These are phyloP conservation scores for Irineochytrium annulatum DNA, from an alignment of 192 early-diverging fungal genomes.

Conservation along the genomic window DNA sequence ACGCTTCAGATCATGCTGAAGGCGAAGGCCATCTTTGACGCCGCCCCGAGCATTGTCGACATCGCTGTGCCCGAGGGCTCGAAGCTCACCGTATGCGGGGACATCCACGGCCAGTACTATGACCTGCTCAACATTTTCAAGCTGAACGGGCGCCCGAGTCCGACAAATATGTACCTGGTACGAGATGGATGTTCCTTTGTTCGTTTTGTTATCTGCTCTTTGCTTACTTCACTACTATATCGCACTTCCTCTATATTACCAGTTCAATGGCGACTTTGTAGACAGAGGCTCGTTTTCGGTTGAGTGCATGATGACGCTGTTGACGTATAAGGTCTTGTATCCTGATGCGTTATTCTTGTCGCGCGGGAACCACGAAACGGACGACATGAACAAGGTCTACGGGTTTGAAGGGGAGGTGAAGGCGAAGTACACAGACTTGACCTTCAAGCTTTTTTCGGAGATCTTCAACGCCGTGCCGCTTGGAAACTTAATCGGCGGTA, in stretches of 20 bases:
- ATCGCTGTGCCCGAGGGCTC: constrained; percentile 67
- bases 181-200: neutral
- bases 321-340: constrained; percentile 86
- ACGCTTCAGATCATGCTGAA: constrained; percentile 80
- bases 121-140: constrained; percentile 96
- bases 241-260: constrained; percentile 3
- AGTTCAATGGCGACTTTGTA: constrained; percentile 99
- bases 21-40: constrained; percentile 68
- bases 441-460: constrained; percentile 93
- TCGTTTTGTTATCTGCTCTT: neutral
- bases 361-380: constrained; percentile 97
- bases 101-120: constrained; percentile 98
- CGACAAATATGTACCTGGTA: constrained; percentile 67
- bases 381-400: constrained; percentile 99
- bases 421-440: constrained; percentile 85
- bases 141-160: constrained; percentile 83
- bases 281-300: constrained; percentile 97
- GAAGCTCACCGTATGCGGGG: constrained; percentile 92
- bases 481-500: constrained; percentile 83
- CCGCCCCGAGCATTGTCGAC: constrained; percentile 79
- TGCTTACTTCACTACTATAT: neutral
- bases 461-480: constrained; percentile 92
- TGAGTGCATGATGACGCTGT: constrained; percentile 90
- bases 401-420: constrained; percentile 98
- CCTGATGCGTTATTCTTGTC: constrained; percentile 80